Conservation (phyloP, 2,329 filamentous ascomycete genomes). For the Microsporum canis region DNA sequence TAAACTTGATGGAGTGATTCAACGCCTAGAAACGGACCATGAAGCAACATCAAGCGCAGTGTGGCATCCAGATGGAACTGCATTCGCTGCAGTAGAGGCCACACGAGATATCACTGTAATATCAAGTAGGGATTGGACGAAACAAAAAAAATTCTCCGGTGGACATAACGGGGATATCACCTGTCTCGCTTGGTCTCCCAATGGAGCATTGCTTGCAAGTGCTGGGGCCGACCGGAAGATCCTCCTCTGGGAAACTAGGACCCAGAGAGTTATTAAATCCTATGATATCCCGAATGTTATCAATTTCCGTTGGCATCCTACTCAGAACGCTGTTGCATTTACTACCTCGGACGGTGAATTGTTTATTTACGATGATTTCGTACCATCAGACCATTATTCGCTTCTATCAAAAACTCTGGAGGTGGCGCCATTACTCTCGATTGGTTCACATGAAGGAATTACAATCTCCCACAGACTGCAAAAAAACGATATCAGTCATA, state of each 20-base stretch:
- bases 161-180: constrained; percentile 79
- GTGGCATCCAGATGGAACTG: constrained; percentile 92
- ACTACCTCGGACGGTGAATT: constrained; percentile 88
- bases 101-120: constrained; percentile 76
- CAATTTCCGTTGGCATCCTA: constrained; percentile 82
- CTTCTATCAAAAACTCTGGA: constrained; percentile 48
- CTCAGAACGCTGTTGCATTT: constrained; percentile 77
- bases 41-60: constrained; percentile 62
- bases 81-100: constrained; percentile 74
- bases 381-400: constrained; percentile 40
- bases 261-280: constrained; percentile 66
- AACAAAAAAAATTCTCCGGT: constrained; percentile 64
- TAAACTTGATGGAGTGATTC: constrained; percentile 78
- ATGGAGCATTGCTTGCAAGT: constrained; percentile 71
- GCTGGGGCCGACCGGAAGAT: constrained; percentile 42
- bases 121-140: constrained; percentile 81
- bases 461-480: constrained; percentile 50
- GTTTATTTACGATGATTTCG: constrained; percentile 62
- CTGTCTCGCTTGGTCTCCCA: constrained; percentile 83
- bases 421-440: constrained; percentile 75
- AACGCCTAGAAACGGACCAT: constrained; percentile 61
- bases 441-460: constrained; percentile 59
- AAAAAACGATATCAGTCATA: constrained; percentile 41
- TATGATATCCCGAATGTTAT: constrained; percentile 74
- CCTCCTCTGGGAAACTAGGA: constrained; percentile 75